phyloP scores from a whole-genome alignment of 305 asterid genomes.

The Ajuga reptans region DNA sequence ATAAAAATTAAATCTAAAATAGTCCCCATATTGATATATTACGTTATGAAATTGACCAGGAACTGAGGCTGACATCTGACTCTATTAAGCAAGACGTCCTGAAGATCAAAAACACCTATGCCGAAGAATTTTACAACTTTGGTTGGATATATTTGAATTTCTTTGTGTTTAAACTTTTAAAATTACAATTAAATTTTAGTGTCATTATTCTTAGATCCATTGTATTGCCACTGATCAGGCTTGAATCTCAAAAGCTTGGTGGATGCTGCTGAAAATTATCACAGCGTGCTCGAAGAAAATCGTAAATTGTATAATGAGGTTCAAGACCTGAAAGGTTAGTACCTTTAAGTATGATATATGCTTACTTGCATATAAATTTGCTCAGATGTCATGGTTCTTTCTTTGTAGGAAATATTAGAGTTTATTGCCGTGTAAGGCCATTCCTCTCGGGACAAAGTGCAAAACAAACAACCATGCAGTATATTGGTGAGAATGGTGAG shows the following conservation, averaged over 20 bases:
- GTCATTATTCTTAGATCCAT: slow-evolving; percentile 6
- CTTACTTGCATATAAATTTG: slow-evolving; percentile 21
- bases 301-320: slow-evolving; percentile 86
- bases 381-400: slow-evolving; percentile 20
- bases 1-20: slow-evolving; percentile 4
- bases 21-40: neutral
- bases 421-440: slow-evolving; percentile 87
- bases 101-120: slow-evolving; percentile 45
- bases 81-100: slow-evolving; percentile 64
- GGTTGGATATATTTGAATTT: slow-evolving; percentile 29
- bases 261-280: slow-evolving; percentile 83
- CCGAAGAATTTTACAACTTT: slow-evolving; percentile 56
- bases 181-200: neutral
- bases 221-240: slow-evolving; percentile 36
- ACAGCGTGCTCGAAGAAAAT: slow-evolving; percentile 70
- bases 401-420: slow-evolving; percentile 75
- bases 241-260: slow-evolving; percentile 56
- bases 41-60: slow-evolving; percentile 37
- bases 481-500: slow-evolving; percentile 84
- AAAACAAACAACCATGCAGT: slow-evolving; percentile 68
- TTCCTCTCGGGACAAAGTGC: slow-evolving; percentile 68
- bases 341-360: slow-evolving; percentile 15
- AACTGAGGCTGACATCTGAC: slow-evolving; percentile 53
- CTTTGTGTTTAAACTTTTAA: slow-evolving; percentile 5
- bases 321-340: slow-evolving; percentile 91